Evolutionary conservation across 2,329 filamentous ascomycete genomes (phyloP).

Genomic region (Nemania abortiva): DNA sequence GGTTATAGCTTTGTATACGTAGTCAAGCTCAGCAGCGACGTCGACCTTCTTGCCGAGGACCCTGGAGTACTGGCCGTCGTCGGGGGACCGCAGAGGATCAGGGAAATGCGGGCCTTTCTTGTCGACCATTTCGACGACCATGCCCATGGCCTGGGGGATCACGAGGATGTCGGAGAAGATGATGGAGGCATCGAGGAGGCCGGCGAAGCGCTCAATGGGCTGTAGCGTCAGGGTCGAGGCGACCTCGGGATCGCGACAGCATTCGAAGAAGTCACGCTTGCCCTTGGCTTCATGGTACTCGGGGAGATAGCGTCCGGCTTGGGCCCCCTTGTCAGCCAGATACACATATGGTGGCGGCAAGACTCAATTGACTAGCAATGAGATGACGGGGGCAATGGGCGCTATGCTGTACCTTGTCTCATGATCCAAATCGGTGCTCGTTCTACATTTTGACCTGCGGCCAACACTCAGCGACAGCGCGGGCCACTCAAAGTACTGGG

Average conservation of each 20-base stretch:
- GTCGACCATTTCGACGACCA: slow-evolving; percentile 98
- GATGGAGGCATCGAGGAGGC: slow-evolving; percentile 94
- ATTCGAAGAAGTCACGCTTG: slow-evolving; percentile 93
- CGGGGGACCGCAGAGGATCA: slow-evolving; percentile 80
- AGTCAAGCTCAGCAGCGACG: slow-evolving; percentile 85
- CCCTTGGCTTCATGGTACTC: slow-evolving; percentile 98
- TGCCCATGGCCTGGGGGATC: slow-evolving; percentile 96
- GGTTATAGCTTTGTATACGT: slow-evolving; percentile 96
- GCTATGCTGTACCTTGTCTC: slow-evolving; percentile 81
- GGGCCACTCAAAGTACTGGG: slow-evolving; percentile 36
- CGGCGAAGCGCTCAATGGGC: slow-evolving; percentile 90
- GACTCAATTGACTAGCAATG: slow-evolving; percentile 1
- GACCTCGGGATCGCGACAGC: slow-evolving; percentile 92
- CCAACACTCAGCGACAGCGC: slow-evolving; percentile 41
- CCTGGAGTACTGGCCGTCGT: slow-evolving; percentile 84
- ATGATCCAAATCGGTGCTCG: slow-evolving; percentile 98
- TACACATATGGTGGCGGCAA: neutral
- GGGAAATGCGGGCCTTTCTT: slow-evolving; percentile 98
- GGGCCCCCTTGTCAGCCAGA: slow-evolving; percentile 26
- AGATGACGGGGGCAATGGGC: neutral
- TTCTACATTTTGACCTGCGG: slow-evolving; percentile 85
- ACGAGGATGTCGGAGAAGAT: slow-evolving; percentile 99
- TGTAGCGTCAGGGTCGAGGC: slow-evolving; percentile 94
- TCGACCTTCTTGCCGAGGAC: slow-evolving; percentile 84
- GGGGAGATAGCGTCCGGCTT: slow-evolving; percentile 95